Percentiles rank a stretch among this genome's conserved stretches.
Conservation (phyloP, 1,284 basidiomycete genomes). For the Naganishia liquefaciens region DNA sequence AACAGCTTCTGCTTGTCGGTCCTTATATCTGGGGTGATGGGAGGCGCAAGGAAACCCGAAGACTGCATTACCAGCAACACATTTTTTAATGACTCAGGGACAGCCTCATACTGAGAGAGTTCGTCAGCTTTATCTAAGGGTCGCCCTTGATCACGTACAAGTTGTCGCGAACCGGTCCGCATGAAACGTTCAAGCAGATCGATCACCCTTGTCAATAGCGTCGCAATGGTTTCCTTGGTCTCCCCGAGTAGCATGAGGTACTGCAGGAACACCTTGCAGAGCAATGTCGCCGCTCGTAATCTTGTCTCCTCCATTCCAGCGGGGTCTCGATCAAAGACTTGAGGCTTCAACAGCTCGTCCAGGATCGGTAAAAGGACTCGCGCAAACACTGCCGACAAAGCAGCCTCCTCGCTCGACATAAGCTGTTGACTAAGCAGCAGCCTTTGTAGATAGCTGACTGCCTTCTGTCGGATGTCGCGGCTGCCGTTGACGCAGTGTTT, state of each 20-base stretch:
- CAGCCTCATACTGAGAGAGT: slow-evolving; percentile 74
- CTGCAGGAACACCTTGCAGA: slow-evolving; percentile 95
- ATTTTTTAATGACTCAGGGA: slow-evolving; percentile 96
- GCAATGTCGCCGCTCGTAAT: slow-evolving; percentile 76
- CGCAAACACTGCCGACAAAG: slow-evolving; percentile 82
- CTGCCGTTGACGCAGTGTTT: slow-evolving; percentile 83
- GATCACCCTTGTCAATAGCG: slow-evolving; percentile 87
- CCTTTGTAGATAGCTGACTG: slow-evolving; percentile 83
- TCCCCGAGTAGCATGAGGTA: slow-evolving; percentile 75
- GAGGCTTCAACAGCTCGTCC: slow-evolving; percentile 85
- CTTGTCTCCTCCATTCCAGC: slow-evolving; percentile 87
- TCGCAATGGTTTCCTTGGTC: slow-evolving; percentile 62
- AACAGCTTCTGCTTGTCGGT: slow-evolving; percentile 70
- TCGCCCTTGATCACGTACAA: slow-evolving; percentile 62
- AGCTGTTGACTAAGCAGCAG: slow-evolving; percentile 79
- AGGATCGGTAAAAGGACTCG: slow-evolving; percentile 87
- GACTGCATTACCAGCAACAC: slow-evolving; percentile 95
- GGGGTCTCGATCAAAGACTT: slow-evolving; percentile 76
- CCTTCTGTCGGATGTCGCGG: slow-evolving; percentile 78
- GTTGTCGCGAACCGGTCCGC: slow-evolving; percentile 78
- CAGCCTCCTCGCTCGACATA: slow-evolving; percentile 60
- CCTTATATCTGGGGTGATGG: slow-evolving; percentile 56
- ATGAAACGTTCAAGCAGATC: slow-evolving; percentile 88
- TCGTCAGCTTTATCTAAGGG: slow-evolving; percentile 16
- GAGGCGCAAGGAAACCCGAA: slow-evolving; percentile 74